Conservation (phyloP, 2,329 filamentous ascomycete genomes). For the Fusarium sp. region DNA sequence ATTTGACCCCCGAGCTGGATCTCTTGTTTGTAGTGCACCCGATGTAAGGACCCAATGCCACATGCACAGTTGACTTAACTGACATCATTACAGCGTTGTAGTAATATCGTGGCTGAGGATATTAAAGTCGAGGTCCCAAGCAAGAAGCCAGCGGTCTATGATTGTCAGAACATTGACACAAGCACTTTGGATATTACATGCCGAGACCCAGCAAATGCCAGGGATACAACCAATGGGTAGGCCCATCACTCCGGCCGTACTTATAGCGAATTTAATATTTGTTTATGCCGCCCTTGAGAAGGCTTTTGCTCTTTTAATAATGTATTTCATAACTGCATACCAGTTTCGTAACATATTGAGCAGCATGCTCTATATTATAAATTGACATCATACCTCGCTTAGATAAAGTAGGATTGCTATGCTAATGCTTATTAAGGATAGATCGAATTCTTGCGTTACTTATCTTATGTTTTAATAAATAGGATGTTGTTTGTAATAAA, state of each 20-base stretch:
- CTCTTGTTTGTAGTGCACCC: constrained; percentile 46
- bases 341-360: no score
- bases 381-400: no score
- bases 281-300: not conserved
- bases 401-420: no score
- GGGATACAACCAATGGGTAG: constrained; percentile 30
- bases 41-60: constrained; percentile 34
- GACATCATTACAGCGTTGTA: constrained; percentile 35
- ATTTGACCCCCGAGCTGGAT: constrained; percentile 47
- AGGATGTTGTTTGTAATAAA: no score
- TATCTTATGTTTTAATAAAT: no score
- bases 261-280: no score
- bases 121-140: constrained; percentile 42
- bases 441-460: no score
- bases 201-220: constrained; percentile 4
- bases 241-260: not conserved
- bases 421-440: no score
- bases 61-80: accelerated
- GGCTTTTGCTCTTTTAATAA: no score
- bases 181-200: constrained; percentile 36
- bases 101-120: constrained; percentile 40
- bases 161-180: constrained; percentile 40
- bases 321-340: no score
- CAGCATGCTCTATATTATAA: no score
- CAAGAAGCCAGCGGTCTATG: constrained; percentile 36